phyloP scores from a whole-genome alignment of 345 rosid species.

The Brassica nigra region DNA sequence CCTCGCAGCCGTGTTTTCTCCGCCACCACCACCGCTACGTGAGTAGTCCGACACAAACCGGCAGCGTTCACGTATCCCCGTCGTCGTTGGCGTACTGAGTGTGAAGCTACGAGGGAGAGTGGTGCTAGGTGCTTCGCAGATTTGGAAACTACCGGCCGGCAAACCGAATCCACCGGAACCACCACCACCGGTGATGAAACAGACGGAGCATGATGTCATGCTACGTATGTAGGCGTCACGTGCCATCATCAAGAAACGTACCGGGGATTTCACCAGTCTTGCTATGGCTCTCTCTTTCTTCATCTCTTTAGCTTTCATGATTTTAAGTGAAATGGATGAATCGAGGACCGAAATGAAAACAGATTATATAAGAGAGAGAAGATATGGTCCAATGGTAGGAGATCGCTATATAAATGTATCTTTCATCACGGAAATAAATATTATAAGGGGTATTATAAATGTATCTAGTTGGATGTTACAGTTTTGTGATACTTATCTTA shows the following conservation, averaged over 20 bases:
- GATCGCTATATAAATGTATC: conserved; percentile 23
- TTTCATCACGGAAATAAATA: not conserved
- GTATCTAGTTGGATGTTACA: conserved; percentile 40
- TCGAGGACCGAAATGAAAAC: not conserved
- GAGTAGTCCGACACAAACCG: conserved; percentile 50
- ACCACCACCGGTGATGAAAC: conserved; percentile 36
- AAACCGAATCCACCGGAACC: conserved; percentile 44
- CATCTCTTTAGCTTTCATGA: conserved; percentile 29
- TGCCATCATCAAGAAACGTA: conserved; percentile 51
- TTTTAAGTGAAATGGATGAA: not conserved
- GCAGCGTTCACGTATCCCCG: conserved; percentile 14
- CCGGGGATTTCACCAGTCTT: conserved; percentile 46
- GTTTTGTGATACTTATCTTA: conserved; percentile 28
- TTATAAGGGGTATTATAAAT: conserved; percentile 8
- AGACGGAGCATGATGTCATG: conserved; percentile 61
- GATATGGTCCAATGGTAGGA: conserved; percentile 17
- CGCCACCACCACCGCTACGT: not conserved
- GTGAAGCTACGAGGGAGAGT: conserved; percentile 60
- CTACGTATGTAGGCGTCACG: conserved; percentile 61
- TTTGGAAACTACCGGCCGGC: conserved; percentile 45
- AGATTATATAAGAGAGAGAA: conserved; percentile 2
- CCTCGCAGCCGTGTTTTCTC: conserved; percentile 25
- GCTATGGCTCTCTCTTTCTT: conserved; percentile 36
- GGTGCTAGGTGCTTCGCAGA: conserved; percentile 32
- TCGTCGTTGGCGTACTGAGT: conserved; percentile 34